Evolutionary conservation across 2,329 filamentous ascomycete species (phyloP), one percentile per base, ranked within the genome.

Genomic region (Lecanicillium sp.): DNA sequence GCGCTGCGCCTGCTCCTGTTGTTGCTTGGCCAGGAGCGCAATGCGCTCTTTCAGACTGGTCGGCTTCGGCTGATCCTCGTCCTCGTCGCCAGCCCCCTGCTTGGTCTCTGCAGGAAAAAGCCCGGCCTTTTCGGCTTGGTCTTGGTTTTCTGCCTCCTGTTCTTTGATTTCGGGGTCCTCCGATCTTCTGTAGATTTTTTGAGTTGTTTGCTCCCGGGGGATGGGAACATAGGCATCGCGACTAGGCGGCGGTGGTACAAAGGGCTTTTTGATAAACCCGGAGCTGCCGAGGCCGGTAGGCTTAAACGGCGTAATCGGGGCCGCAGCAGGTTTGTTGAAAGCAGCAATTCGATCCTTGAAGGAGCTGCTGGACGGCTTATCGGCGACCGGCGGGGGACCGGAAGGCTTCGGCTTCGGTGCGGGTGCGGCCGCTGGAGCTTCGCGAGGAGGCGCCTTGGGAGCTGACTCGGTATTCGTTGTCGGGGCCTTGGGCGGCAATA

Each of bases 341-440:
- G 93, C 91, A 27, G 93, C 93, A 62, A 98, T 95, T 53, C 93
- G 87, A 68, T 97, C 93, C 62, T 81, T 90, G 72, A 98, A 97
- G 2, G 93, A 89, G 60, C 79, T 87, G 38, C 72, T 75, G 10
- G 67, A 64, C 23, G 90, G 88, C 65, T 95, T 95, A 57, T 89
- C 87, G 9, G 73, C 67, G 9, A 77, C 75, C 11, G 88, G 85
- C 32, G 87, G 84, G 19, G 82, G 74, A 51, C 79, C 81, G 48
- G 72, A 74, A 47, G 70, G 63, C 57, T 72, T 77, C 9, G 61
- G 50, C 51, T 68, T 68, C 43, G 60, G 51, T 44, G 56, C 53
- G 3, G 75, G 62, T 15, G 65, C 60, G 33, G 70, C 61, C 49
- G 72, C 70, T 37, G 70, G 60, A 26, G 64, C 55, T 41, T 62